Evolutionary conservation across 2,329 filamentous ascomycete genomes (phyloP).

Genomic region (Fusarium redolens): DNA sequence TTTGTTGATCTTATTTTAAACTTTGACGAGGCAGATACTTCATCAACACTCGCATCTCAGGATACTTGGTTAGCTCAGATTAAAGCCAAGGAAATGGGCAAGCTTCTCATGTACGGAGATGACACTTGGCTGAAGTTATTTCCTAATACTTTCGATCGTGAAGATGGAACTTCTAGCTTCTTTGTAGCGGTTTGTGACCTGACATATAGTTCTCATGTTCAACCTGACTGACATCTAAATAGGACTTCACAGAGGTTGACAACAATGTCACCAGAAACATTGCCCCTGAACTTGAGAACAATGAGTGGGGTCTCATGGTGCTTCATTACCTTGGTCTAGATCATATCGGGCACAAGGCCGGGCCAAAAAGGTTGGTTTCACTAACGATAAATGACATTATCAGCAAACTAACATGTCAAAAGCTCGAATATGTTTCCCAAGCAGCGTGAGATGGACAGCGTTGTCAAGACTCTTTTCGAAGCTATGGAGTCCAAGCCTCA

Average conservation of each 20-base stretch:
- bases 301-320: constrained; percentile 93
- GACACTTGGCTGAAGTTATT: constrained; percentile 99
- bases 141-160: constrained; percentile 84
- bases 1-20: constrained; percentile 98
- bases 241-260: constrained; percentile 99
- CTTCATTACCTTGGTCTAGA: constrained; percentile 96
- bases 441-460: constrained; percentile 90
- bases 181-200: constrained; percentile 86
- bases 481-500: constrained; percentile 78
- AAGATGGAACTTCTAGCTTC: constrained; percentile 96
- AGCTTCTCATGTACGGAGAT: constrained; percentile 94
- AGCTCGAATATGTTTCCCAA: constrained; percentile 94
- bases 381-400: not conserved
- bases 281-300: constrained; percentile 75
- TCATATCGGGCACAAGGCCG: constrained; percentile 97
- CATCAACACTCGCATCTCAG: constrained; percentile 86
- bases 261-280: constrained; percentile 96
- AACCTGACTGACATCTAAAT: constrained; percentile 1
- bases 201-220: not conserved
- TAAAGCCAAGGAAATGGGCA: constrained; percentile 76
- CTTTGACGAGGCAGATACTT: constrained; percentile 92
- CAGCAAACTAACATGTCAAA: constrained; percentile 8
- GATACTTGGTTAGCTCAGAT: constrained; percentile 98
- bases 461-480: constrained; percentile 80
- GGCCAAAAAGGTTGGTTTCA: constrained; percentile 75